Evolutionary conservation across 2,329 filamentous ascomycete genomes (phyloP).

Genomic region (Calonectria naviculata): DNA sequence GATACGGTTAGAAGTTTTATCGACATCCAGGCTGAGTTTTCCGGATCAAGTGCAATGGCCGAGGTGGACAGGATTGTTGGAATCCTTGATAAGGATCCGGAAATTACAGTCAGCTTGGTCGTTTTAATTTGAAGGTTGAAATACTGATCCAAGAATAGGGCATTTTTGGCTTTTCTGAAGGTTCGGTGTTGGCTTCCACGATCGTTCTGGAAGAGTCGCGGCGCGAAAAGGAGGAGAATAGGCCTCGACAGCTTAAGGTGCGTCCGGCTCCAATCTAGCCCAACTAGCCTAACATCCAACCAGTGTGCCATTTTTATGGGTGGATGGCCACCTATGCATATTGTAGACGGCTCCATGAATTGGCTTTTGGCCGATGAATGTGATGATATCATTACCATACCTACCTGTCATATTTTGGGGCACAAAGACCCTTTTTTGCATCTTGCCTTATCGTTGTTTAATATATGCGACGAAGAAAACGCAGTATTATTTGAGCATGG

Average conservation of each 20-base stretch:
- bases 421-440: conserved; percentile 70
- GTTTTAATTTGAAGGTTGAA: too few species aligned
- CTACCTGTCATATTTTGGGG: conserved; percentile 64
- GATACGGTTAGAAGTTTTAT: conserved; percentile 65
- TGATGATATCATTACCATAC: conserved; percentile 61
- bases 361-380: conserved; percentile 61
- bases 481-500: conserved; percentile 72
- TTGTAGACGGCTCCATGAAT: conserved; percentile 47
- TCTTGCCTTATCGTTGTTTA: conserved; percentile 70
- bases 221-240: conserved; percentile 43
- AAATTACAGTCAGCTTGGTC: conserved; percentile 39
- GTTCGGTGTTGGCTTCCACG: conserved; percentile 65
- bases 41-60: conserved; percentile 15
- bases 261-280: background rate
- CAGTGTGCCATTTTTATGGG: conserved; percentile 64
- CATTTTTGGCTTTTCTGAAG: conserved; percentile 71
- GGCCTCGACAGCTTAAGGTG: conserved; percentile 50
- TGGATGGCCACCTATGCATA: conserved; percentile 63
- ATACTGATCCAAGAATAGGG: too few species aligned
- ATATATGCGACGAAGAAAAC: conserved; percentile 69
- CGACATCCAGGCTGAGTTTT: conserved; percentile 40
- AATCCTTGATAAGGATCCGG: conserved; percentile 56
- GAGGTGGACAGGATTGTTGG: conserved; percentile 47
- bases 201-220: conserved; percentile 62
- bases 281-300: conserved; percentile 46